Evolutionary conservation across 75 land plant species (phyloP), one percentile per base, ranked within the genome.

Genomic region (Adiantum capillusveneris): DNA sequence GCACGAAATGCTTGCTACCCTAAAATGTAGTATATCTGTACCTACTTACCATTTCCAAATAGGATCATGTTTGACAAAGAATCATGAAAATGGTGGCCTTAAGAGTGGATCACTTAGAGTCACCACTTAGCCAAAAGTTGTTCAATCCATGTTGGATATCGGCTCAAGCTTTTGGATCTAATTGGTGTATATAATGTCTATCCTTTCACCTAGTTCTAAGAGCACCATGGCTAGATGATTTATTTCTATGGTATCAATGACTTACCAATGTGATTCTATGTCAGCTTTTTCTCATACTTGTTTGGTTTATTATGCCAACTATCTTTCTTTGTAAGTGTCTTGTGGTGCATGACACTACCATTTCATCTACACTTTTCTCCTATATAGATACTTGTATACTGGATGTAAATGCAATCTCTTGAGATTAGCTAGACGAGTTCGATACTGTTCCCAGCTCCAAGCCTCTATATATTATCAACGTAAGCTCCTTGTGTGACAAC

Each of bases 251-350:
- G 96, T 75, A 59, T 49, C 80, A 79, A 45, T 78, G 82, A 7
- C 67, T 81, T 25, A 90, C 96, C n/a, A n/a, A n/a, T n/a, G 69
- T 90, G 18, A 68, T 90, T 0, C 87, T 87, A 29, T 92, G 87
- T 29, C 25, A 81, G 11, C 66, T 90, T 2, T 87, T 75, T 57
- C 49, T 90, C 29, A 83, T 90, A 21, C 76, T 90, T 0, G 87
- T 90, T 6, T 86, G 92, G 82, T 83, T 75, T 52, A 62, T 81
- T 14, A 72, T 84, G 30, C 96, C 96, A 6, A 86, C 96, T 1
- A 77, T 77, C 21, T 78, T 79, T 44, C 62, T 90, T 2, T 90
- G 81, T 59, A 61, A 86, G 55, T 70, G 83, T 43, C 22, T 90
- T 30, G 81, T 20, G 96, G 96, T 0, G 59, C 80, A 0, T 90